Base-by-base conservation (phyloP, 371 early-diverging fungal genomes). In the Lichtheimia hyalospora region DNA sequence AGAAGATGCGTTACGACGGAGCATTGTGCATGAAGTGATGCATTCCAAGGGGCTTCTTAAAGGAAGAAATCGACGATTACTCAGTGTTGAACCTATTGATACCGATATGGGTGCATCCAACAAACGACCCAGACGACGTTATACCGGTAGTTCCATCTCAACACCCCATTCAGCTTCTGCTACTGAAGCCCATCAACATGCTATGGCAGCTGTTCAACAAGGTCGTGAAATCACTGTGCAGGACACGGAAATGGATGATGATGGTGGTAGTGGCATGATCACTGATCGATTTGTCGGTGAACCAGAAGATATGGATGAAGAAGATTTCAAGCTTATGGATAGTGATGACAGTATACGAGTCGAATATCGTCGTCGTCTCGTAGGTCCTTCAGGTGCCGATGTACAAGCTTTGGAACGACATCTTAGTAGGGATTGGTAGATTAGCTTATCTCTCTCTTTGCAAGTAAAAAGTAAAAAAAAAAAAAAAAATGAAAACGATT, bases 101-200 rank as follows among this genome's bases (percentile, higher is more conserved):
- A 39, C 15, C 20, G 18, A 25, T 18, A 46, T 54, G 43, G 46
- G 28, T 13, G 14, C 21, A 16, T 21, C 43, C 46, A 27, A 15
- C 13, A 16, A 20, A 27, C 57, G 48, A 16, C 67, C 67, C 13
- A 58, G 67, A 58, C 64, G 79, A 6, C 54, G 74, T 34, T 75
- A 79, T 52, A 79, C 76, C 2, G 76, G 79, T 14, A 70, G 76
- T 14, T 68, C 72, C 8, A 68, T 79, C 27, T 68, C 76, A 10
- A 75, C 79, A 2, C 75, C 76, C 2, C 63, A 63, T 0, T 73
- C 79, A 8, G 67, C 72, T 10, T 58, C 61, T 7, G 61, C 68
- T 1, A 51, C 75, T 21, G 79, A 75, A 41, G 70, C 72, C 3
- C 70, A 73, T 41, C 55, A 64, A 42, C 61, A 71, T 46, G 79